Evolutionary conservation across 768 basidiomycete species (phyloP).

Genomic region (Boletus rufocinnamomeus): DNA sequence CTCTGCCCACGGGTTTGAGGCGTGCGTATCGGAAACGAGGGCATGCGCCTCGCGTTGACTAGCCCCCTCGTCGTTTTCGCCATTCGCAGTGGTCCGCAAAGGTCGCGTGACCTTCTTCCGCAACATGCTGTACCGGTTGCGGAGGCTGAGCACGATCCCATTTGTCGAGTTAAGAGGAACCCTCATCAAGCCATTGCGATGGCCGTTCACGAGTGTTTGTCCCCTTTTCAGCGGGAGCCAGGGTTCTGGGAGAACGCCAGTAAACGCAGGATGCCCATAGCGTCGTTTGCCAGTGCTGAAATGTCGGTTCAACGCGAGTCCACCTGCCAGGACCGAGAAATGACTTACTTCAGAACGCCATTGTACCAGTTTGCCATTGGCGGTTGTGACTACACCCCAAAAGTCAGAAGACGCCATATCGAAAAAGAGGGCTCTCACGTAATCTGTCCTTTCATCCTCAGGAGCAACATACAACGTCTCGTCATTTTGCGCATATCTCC

Average conservation of each 20-base stretch:
- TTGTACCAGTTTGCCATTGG: slow-evolving; percentile 95
- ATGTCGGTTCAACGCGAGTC: slow-evolving; percentile 5
- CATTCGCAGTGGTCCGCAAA: slow-evolving; percentile 6
- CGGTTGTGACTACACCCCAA: slow-evolving; percentile 73
- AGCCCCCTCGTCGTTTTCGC: neutral
- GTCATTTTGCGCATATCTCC: slow-evolving; percentile 90
- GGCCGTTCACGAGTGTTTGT: slow-evolving; percentile 66
- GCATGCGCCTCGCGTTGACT: slow-evolving; percentile 22
- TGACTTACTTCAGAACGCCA: slow-evolving; percentile 82
- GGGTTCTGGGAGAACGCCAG: slow-evolving; percentile 89
- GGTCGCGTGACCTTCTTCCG: slow-evolving; percentile 37
- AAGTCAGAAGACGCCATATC: slow-evolving; percentile 6
- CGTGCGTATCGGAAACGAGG: slow-evolving; percentile 29
- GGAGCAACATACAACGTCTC: slow-evolving; percentile 95
- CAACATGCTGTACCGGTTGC: slow-evolving; percentile 64
- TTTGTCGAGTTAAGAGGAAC: slow-evolving; percentile 47
- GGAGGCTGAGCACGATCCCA: slow-evolving; percentile 80
- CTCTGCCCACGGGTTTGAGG: slow-evolving; percentile 68
- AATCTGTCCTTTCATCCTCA: slow-evolving; percentile 90
- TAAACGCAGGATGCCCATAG: slow-evolving; percentile 93
- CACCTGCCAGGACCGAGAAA: neutral
- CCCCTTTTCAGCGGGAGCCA: slow-evolving; percentile 93
- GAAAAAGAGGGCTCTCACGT: slow-evolving; percentile 47
- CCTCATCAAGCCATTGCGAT: slow-evolving; percentile 36
- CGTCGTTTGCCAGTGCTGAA: slow-evolving; percentile 88